These are phyloP conservation scores for Asterochloris erici DNA, from an alignment of 139 green algal species.

Conservation along the genomic window DNA sequence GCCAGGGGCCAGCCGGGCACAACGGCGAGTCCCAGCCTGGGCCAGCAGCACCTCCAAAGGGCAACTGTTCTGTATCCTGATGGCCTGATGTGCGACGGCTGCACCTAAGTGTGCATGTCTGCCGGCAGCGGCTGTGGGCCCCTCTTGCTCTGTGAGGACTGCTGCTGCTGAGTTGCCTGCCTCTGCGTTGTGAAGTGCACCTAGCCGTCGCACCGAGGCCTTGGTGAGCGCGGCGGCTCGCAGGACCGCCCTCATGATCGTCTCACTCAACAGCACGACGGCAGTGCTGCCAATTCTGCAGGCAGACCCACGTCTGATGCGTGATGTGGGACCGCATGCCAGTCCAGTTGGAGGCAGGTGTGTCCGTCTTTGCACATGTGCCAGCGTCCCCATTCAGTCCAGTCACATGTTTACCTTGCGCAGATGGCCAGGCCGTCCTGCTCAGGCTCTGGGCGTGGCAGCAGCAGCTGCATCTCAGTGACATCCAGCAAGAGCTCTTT, in stretches of 20 bases:
- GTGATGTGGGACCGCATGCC: too few relatives aligned
- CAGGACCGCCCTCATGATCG: too few relatives aligned
- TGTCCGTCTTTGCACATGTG: too few relatives aligned
- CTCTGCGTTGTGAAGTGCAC: too few relatives aligned
- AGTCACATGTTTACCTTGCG: too few relatives aligned
- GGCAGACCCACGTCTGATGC: too few relatives aligned
- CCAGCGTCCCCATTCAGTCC: too few relatives aligned
- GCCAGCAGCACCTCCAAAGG: conserved; percentile 8
- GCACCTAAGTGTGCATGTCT: not conserved
- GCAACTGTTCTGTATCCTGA: conserved; percentile 19
- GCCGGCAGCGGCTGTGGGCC: not conserved
- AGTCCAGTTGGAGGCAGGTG: too few relatives aligned
- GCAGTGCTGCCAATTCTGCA: too few relatives aligned
- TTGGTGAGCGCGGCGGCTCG: too few relatives aligned
- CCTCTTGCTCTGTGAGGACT: not conserved
- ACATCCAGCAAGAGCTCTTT: not conserved
- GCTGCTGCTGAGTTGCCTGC: not conserved
- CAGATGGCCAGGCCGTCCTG: not conserved
- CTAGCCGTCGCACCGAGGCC: too few relatives aligned
- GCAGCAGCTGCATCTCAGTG: not conserved
- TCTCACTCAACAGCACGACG: too few relatives aligned
- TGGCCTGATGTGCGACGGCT: conserved; percentile 8
- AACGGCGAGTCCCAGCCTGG: conserved; percentile 14
- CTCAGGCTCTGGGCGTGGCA: not conserved
- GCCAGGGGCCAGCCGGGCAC: not conserved